phyloP scores from a whole-genome alignment of 2,329 filamentous ascomycete genomes.

The Aureobasidium vineae region DNA sequence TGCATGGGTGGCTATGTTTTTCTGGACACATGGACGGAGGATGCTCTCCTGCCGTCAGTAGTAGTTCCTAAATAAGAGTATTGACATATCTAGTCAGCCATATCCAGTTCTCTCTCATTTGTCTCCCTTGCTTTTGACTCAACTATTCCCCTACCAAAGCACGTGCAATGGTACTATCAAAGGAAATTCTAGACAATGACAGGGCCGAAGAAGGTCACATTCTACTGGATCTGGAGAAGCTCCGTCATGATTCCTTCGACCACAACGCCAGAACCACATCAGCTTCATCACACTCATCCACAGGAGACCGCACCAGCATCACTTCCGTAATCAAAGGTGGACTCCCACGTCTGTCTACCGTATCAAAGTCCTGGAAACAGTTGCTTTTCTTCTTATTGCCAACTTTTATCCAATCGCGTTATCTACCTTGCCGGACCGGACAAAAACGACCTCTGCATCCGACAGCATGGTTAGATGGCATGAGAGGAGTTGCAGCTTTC shows the following conservation, averaged over 20 bases:
- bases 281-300: not conserved
- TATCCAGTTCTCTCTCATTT: not conserved
- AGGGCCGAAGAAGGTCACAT: not conserved
- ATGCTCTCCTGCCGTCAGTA: not conserved
- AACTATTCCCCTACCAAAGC: not conserved
- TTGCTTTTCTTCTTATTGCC: not conserved
- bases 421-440: not conserved
- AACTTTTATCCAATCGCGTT: not conserved
- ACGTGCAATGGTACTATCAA: not conserved
- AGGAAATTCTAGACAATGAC: not conserved
- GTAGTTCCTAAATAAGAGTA: not conserved
- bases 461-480: constrained; percentile 31
- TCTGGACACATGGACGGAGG: not conserved
- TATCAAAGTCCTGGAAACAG: not conserved
- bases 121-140: not conserved
- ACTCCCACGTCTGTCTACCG: not conserved
- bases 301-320: not conserved
- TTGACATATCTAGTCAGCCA: not conserved
- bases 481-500: constrained; percentile 31
- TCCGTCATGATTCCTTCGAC: not conserved
- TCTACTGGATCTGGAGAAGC: not conserved
- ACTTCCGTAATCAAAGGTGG: not conserved
- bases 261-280: not conserved
- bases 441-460: constrained; percentile 17
- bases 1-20: not conserved